Base-by-base conservation (phyloP, 768 basidiomycete species). In the Chlorophyllum brunneum region DNA sequence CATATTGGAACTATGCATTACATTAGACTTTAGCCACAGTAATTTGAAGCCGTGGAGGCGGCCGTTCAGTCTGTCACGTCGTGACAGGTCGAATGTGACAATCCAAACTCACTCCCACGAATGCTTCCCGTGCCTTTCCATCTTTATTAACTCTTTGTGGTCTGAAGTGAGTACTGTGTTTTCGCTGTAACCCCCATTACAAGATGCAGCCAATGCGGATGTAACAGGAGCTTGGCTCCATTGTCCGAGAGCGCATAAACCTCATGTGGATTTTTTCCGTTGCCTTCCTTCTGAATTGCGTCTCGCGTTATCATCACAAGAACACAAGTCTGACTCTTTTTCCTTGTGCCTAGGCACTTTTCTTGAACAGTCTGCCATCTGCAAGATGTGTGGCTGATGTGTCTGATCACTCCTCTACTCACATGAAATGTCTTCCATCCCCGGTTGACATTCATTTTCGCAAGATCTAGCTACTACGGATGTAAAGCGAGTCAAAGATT, bases 231-330 rank as follows among this genome's bases (percentile, higher is more conserved):
- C 56, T 54, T 52, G 59, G 59, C 63, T 58, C 63, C 22, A 55
- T 55, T 43, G 49, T 40, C 62, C 64, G 64, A 63, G 64, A 65
- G 64, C 64, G 64, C 64, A 63, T 56, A 62, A 68, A 64, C 58
- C 61, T 63, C 61, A 61, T 80, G 80, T 80, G 80, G 81, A 83
- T 74, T 60, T 13, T 57, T 70, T 79, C 76, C 79, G 78, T 79
- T 82, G 79, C 79, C 79, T 81, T 81, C 76, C 77, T 81, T 75
- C 77, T 78, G 76, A 81, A 55, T 56, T 52, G 34, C 55, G 24
- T 13, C 51, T 48, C 44, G 39, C 11, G 46, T 27, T 39, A 48
- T 48, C 11, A 26, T 42, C 26, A 31, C 29, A 49, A 47, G 45
- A 29, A 29, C 31, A 47, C 33, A n/a, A 36, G 16, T 33, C 53